phyloP scores from a whole-genome alignment of 2,329 filamentous ascomycete genomes.

The Stagonosporopsis tanaceti region DNA sequence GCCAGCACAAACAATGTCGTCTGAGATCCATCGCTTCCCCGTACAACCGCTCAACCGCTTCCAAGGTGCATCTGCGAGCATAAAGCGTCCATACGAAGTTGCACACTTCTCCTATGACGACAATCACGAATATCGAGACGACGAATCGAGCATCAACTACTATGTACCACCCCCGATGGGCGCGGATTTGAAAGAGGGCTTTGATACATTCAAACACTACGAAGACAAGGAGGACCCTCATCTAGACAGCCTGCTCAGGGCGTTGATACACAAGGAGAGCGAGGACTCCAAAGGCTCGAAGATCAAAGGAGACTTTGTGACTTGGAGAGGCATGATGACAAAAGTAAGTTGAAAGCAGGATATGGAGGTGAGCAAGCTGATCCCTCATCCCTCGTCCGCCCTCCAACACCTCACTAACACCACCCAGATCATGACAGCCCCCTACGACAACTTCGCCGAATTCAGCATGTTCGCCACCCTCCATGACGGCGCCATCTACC shows the following conservation, averaged over 20 bases:
- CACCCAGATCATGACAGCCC: conserved; percentile 79
- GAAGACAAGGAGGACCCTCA: conserved; percentile 88
- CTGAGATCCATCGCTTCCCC: conserved; percentile 31
- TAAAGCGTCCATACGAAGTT: conserved; percentile 72
- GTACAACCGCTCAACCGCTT: conserved; percentile 47
- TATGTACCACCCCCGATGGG: conserved; percentile 81
- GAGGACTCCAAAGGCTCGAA: conserved; percentile 64
- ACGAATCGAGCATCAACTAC: conserved; percentile 82
- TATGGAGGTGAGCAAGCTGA: conserved; percentile 25
- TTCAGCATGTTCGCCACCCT: conserved; percentile 97
- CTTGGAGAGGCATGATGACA: conserved; percentile 98
- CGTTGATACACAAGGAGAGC: conserved; percentile 77
- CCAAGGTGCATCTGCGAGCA: conserved; percentile 43
- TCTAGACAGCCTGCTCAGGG: conserved; percentile 80
- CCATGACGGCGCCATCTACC: conserved; percentile 81
- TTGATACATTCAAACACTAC: conserved; percentile 81
- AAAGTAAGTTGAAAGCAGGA: conserved; percentile 66
- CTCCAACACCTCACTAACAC: conserved; percentile 7
- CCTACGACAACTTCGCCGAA: conserved; percentile 80
- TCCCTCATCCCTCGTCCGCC: conserved; percentile 23
- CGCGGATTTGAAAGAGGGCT: conserved; percentile 79
- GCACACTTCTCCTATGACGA: conserved; percentile 93
- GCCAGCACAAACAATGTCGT: neutral
- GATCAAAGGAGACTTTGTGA: conserved; percentile 81
- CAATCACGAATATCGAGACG: conserved; percentile 76